Percentiles rank a stretch among this genome's conserved stretches.
Conservation (phyloP, 768 basidiomycete genomes). For the Boletellus sp. region DNA sequence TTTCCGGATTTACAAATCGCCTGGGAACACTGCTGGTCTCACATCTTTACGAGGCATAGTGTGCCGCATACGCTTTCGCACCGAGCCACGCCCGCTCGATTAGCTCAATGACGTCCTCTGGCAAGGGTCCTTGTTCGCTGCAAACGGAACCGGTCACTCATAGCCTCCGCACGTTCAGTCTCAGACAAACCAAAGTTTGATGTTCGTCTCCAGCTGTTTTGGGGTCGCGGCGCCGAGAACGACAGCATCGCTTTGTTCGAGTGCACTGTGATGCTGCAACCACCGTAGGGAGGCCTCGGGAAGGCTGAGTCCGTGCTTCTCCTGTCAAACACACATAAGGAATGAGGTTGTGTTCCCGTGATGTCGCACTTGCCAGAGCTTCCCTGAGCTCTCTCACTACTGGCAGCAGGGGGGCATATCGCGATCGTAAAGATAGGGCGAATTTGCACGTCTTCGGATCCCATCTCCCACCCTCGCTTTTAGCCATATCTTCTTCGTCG, state of each 20-base stretch:
- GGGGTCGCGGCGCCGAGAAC: slow-evolving; percentile 37
- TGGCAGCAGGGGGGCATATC: slow-evolving; percentile 13
- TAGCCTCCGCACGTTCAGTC: neutral
- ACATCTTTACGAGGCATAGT: slow-evolving; percentile 9
- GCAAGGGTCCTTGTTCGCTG: slow-evolving; percentile 18
- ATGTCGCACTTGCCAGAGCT: slow-evolving; percentile 1
- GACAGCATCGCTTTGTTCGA: slow-evolving; percentile 26
- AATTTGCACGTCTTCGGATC: slow-evolving; percentile 9
- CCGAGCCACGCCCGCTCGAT: slow-evolving; percentile 11
- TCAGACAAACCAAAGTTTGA: slow-evolving; percentile 13
- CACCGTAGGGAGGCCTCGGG: slow-evolving; percentile 10
- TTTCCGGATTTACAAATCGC: too few relatives aligned
- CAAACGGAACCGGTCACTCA: slow-evolving; percentile 3
- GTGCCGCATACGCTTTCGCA: slow-evolving; percentile 1
- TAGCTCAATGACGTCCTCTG: slow-evolving; percentile 8
- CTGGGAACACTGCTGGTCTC: too few relatives aligned
- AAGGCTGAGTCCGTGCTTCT: slow-evolving; percentile 6
- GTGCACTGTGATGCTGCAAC: slow-evolving; percentile 19
- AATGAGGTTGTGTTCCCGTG: neutral
- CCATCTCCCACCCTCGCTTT: slow-evolving; percentile 14
- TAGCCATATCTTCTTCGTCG: slow-evolving; percentile 8
- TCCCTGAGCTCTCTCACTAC: slow-evolving; percentile 12
- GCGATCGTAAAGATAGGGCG: slow-evolving; percentile 7
- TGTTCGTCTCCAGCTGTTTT: slow-evolving; percentile 34
- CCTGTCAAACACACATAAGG: slow-evolving; percentile 1